phyloP scores from a whole-genome alignment of 805 yeast genomes.

The Candida hungchunana region DNA sequence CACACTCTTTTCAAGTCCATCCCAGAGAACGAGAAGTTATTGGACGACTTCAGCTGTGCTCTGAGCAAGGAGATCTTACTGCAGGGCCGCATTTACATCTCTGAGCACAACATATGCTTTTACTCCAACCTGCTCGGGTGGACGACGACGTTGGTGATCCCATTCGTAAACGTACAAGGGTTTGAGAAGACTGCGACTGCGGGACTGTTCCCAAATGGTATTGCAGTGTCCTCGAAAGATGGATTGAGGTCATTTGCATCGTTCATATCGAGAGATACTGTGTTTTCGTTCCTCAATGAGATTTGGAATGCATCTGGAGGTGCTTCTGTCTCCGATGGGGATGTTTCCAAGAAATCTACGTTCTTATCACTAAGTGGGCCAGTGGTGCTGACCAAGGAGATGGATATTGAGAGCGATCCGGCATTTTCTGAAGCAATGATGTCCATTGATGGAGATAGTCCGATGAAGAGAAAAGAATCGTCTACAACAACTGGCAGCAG shows the following conservation, averaged over 20 bases:
- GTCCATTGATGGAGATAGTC: constrained; percentile 41
- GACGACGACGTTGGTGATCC: constrained; percentile 76
- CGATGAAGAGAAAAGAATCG: constrained; percentile 17
- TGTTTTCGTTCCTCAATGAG: constrained; percentile 54
- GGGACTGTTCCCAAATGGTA: constrained; percentile 89
- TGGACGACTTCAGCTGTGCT: constrained; percentile 91
- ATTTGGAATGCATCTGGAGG: constrained; percentile 22
- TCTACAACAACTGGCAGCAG: constrained; percentile 22
- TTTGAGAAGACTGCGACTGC: constrained; percentile 84
- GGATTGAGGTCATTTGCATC: constrained; percentile 77
- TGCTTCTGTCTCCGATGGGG: background rate
- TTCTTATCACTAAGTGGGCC: constrained; percentile 11
- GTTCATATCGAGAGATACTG: constrained; percentile 75
- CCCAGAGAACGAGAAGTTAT: constrained; percentile 62
- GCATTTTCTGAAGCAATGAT: constrained; percentile 35
- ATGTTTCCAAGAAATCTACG: background rate
- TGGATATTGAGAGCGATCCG: constrained; percentile 19
- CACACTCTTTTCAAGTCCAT: constrained; percentile 68
- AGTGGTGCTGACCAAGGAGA: constrained; percentile 17
- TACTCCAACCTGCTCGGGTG: constrained; percentile 85
- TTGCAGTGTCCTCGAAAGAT: constrained; percentile 32
- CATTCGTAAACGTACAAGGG: constrained; percentile 62
- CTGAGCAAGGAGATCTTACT: constrained; percentile 77
- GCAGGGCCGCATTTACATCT: constrained; percentile 82
- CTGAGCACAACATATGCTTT: constrained; percentile 78